Evolutionary conservation across 2,329 filamentous ascomycete species (phyloP).

Genomic region (Neoscytalidium dimidiatum): DNA sequence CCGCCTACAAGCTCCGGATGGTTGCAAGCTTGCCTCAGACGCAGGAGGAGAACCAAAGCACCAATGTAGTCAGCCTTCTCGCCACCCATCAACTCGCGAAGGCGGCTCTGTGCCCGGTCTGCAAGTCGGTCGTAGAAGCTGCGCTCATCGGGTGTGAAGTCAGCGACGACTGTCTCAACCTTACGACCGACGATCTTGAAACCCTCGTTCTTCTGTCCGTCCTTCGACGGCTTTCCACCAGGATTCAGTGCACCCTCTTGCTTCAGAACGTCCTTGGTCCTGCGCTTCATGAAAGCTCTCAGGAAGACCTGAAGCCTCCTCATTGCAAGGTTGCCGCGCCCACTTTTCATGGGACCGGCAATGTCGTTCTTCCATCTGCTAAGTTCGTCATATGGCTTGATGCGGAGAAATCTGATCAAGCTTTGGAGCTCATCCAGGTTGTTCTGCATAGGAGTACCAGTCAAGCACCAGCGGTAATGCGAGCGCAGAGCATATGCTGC

Average conservation of each 20-base stretch:
- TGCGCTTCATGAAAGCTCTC: conserved; percentile 96
- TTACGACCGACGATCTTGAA: conserved; percentile 94
- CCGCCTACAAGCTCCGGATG: conserved; percentile 86
- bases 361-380: conserved; percentile 90
- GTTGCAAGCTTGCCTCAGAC: conserved; percentile 90
- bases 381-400: conserved; percentile 87
- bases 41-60: conserved; percentile 86
- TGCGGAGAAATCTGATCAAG: conserved; percentile 86
- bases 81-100: conserved; percentile 85
- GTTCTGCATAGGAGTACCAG: conserved; percentile 97
- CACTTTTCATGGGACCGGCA: conserved; percentile 83
- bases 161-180: conserved; percentile 75
- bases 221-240: conserved; percentile 63
- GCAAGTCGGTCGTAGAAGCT: conserved; percentile 85
- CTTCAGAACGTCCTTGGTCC: conserved; percentile 95
- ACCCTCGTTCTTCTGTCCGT: conserved; percentile 58
- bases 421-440: conserved; percentile 96
- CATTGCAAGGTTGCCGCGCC: conserved; percentile 86
- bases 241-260: conserved; percentile 79
- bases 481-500: conserved; percentile 83
- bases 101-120: conserved; percentile 78
- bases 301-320: conserved; percentile 80
- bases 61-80: conserved; percentile 86
- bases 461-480: conserved; percentile 94
- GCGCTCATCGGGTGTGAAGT: conserved; percentile 78